Base-by-base conservation (phyloP, 306 rosid genomes). In the Comarum palustre region DNA sequence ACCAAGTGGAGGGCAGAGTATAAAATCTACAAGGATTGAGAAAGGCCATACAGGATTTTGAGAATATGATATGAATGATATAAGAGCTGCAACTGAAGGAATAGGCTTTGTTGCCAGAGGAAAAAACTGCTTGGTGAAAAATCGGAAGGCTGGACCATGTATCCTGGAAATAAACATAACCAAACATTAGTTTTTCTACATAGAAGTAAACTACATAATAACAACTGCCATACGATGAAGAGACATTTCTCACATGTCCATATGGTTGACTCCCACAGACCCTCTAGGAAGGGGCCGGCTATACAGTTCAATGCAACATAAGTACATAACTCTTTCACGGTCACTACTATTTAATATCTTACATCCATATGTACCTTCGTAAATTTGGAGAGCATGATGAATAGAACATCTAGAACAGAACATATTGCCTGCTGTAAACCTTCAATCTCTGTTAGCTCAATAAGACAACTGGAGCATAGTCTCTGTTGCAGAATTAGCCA, bases 391-490 rank as follows among this genome's bases (percentile, higher is more conserved):
- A 92, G 87, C 90, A 91, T 81, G 76, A 79, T 69, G 76, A 80
- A 87, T 63, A 89, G 79, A 63, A 91, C 82, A 72, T 94, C 96
- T 73, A 94, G 74, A 75, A 76, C 91, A 80, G 94, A 85, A 75
- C 83, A 79, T 51, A 91, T 77, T 59, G 96, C 95, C 81, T 75
- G 75, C 74, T 89, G 89, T 77, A 94, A 81, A 41, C 96, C 94
- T 78, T 94, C 98, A 76, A 91, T 85, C 86, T 91, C 98, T 86
- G 77, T 62, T 74, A 82, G 84, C 63, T 94, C 98, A 82, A 84
- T 77, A 69, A 85, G 74, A 66, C 97, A 90, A 81, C 95, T 91
- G 38, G 78, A 65, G 77, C 85, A 83, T 66, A 86, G 87, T 73
- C 85, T 88, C 98, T 94, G 0, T 14, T 31, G 66, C 66, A 31